These are phyloP conservation scores for Ajuga chamaepitys DNA, from an alignment of 257 asterid genomes.

Conservation along the genomic window DNA sequence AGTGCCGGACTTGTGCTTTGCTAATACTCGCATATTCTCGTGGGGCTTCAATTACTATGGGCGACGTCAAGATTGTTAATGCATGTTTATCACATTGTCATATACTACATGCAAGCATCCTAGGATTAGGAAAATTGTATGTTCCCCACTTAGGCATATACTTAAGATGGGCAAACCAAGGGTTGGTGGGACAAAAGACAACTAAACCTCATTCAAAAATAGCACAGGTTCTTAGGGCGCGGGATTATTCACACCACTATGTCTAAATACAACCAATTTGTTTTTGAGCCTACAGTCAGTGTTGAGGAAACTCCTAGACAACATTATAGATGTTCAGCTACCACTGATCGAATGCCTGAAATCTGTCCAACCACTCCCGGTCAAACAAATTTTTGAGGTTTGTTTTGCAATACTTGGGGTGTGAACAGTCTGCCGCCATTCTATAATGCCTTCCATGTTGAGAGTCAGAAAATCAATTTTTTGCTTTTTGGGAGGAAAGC, in stretches of 20 bases:
- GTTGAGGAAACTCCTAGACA: too few species aligned
- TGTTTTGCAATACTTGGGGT: too few species aligned
- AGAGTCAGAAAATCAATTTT: background rate
- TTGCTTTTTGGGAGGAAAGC: background rate
- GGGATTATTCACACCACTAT: too few species aligned
- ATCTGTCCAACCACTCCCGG: too few species aligned
- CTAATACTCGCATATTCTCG: background rate
- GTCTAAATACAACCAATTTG: too few species aligned
- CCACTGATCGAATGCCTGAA: too few species aligned
- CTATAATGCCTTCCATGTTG: background rate
- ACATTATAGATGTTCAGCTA: too few species aligned
- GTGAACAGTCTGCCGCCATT: too few species aligned
- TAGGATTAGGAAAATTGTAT: background rate
- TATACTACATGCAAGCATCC: slow-evolving; percentile 8
- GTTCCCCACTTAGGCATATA: background rate
- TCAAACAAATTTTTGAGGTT: too few species aligned
- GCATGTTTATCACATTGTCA: background rate
- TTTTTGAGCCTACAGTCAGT: too few species aligned
- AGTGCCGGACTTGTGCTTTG: background rate
- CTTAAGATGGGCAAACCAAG: background rate
- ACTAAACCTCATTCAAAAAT: background rate
- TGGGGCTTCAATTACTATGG: background rate
- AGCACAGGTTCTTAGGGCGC: too few species aligned
- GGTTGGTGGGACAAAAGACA: background rate
- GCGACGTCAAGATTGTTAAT: background rate